A percentile compares a stretch with the other conserved stretches of the same genome.
Evolutionary conservation across 2,329 filamentous ascomycete genomes (phyloP).

Genomic region (Neonectria coccinea): DNA sequence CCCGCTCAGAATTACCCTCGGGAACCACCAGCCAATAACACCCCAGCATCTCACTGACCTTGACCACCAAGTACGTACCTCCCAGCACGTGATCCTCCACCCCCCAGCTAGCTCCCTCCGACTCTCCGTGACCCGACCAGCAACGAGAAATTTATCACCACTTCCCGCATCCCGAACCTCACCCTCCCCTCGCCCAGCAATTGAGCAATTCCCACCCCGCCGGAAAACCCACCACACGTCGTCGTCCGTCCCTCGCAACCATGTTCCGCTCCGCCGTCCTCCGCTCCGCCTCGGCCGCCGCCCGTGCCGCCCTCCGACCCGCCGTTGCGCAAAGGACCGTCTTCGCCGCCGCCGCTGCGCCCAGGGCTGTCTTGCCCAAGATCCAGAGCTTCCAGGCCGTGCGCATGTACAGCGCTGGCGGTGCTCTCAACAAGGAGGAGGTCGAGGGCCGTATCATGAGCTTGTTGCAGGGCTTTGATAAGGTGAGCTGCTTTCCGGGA

Average conservation of each 20-base stretch:
- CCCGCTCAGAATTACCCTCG: conserved; percentile 26
- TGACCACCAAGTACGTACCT: conserved; percentile 16
- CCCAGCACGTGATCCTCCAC: conserved; percentile 43
- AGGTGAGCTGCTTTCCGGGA: conserved; percentile 59
- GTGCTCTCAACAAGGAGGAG: conserved; percentile 83
- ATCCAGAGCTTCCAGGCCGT: conserved; percentile 75
- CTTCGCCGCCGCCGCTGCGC: conserved; percentile 60
- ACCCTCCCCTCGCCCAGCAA: conserved; percentile 18
- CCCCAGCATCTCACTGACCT: conserved; percentile 34
- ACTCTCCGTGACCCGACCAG: conserved; percentile 44
- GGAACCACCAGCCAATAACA: conserved; percentile 30
- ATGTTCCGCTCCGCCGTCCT: conserved; percentile 94
- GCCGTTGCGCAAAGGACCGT: conserved; percentile 71
- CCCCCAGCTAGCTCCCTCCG: conserved; percentile 46
- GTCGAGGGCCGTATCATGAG: conserved; percentile 93
- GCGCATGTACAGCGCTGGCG: conserved; percentile 87
- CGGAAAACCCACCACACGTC: too few species aligned
- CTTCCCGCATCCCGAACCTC: conserved; percentile 31
- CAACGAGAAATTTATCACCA: conserved; percentile 62
- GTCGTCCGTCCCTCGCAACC: conserved; percentile 25
- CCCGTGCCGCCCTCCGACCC: conserved; percentile 61
- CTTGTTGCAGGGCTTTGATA: conserved; percentile 96
- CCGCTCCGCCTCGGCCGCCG: conserved; percentile 79
- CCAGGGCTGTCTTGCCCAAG: conserved; percentile 66
- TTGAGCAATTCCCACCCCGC: conserved; percentile 10